These are phyloP conservation scores for Fusarium domesticum DNA, from an alignment of 2,329 filamentous ascomycete genomes.

Conservation along the genomic window DNA sequence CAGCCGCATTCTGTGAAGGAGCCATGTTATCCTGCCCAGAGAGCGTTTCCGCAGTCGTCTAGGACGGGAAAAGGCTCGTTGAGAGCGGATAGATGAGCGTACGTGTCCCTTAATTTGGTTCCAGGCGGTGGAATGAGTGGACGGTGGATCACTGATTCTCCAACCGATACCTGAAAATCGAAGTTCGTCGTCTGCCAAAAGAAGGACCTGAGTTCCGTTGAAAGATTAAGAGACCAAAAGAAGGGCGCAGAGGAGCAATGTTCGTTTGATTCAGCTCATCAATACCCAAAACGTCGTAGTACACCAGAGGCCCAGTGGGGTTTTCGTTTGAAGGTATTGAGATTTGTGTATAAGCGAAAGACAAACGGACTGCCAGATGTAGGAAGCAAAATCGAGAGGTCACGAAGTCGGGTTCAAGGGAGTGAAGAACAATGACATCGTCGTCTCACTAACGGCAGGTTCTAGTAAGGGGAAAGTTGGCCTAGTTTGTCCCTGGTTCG, in stretches of 20 bases:
- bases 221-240: constrained; percentile 6
- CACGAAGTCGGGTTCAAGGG: constrained; percentile 21
- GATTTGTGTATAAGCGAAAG: constrained; percentile 7
- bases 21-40: constrained; percentile 32
- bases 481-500: constrained; percentile 18
- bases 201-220: neutral
- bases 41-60: neutral
- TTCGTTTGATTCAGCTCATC: constrained; percentile 23
- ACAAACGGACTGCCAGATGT: constrained; percentile 7
- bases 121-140: neutral
- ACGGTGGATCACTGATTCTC: neutral
- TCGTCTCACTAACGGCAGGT: constrained; percentile 14
- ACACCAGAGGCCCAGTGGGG: constrained; percentile 7
- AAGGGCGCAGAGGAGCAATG: constrained; percentile 13
- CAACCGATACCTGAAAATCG: neutral
- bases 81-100: neutral
- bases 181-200: neutral
- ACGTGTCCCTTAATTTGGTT: neutral
- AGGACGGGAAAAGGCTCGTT: neutral
- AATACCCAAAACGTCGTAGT: constrained; percentile 28
- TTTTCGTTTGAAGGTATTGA: constrained; percentile 2
- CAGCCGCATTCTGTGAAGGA: constrained; percentile 34
- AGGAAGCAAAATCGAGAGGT: constrained; percentile 11
- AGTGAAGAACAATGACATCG: constrained; percentile 31
- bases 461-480: constrained; percentile 23